Conservation (phyloP, 768 basidiomycete genomes). For the Suillus bovinus region DNA sequence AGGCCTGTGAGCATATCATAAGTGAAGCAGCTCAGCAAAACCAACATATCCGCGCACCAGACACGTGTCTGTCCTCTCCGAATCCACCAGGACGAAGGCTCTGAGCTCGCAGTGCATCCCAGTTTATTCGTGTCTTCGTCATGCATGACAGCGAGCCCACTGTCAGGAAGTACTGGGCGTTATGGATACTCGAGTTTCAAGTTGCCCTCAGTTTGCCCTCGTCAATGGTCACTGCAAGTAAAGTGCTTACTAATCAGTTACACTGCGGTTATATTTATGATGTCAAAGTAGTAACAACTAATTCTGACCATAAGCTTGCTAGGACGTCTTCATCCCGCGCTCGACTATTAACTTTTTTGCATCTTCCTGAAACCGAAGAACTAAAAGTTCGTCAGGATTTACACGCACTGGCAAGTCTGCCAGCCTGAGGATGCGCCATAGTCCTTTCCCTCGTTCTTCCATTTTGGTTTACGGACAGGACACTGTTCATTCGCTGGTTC, state of each 20-base stretch:
- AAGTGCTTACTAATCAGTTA: conserved; percentile 1
- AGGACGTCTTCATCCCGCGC: too few species aligned
- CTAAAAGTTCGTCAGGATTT: too few species aligned
- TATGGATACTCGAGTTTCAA: background rate
- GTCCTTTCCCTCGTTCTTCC: conserved; percentile 40
- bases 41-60: conserved; percentile 46
- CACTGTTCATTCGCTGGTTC: conserved; percentile 35
- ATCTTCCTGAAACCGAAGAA: too few species aligned
- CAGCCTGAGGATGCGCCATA: conserved; percentile 24
- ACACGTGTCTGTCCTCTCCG: conserved; percentile 31
- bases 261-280: background rate
- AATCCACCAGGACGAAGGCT: too few species aligned
- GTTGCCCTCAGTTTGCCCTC: background rate
- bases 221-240: background rate
- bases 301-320: background rate
- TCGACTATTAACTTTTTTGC: too few species aligned
- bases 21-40: background rate
- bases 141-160: background rate
- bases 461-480: conserved; percentile 58
- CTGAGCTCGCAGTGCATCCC: too few species aligned
- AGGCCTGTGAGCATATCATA: too few species aligned
- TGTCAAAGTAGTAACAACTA: too few species aligned
- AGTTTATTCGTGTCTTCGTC: background rate
- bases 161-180: background rate
- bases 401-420: background rate